Conservation (phyloP, 495 filamentous ascomycete genomes). For the Aspergillus cavernicola region DNA sequence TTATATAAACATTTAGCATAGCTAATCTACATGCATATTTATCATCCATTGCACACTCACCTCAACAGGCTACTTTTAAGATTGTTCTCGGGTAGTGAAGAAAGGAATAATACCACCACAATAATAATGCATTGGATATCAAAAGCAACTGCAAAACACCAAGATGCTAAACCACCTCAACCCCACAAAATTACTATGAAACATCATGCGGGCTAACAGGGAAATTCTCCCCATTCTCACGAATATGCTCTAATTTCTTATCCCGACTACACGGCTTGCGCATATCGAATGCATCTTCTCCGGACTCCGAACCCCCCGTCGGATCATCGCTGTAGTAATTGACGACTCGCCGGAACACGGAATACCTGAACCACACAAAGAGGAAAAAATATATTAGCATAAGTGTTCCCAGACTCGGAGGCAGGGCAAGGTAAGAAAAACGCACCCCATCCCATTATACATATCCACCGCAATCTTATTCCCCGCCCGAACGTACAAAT, state of each 20-base stretch:
- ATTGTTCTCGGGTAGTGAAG: not conserved
- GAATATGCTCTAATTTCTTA: slow-evolving; percentile 68
- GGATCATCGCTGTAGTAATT: slow-evolving; percentile 89
- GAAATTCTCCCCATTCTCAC: slow-evolving; percentile 78
- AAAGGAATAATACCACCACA: not conserved
- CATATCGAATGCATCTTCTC: slow-evolving; percentile 95
- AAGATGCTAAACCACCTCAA: slow-evolving; percentile 7
- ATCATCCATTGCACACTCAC: not conserved
- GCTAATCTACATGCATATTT: not conserved
- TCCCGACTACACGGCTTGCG: slow-evolving; percentile 86
- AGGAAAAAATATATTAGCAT: too few species aligned
- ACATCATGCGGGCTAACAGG: slow-evolving; percentile 81
- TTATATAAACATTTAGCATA: slow-evolving; percentile 1
- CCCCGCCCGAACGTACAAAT: slow-evolving; percentile 85
- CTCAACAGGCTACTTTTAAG: not conserved
- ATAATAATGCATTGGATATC: not conserved
- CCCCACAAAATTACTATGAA: slow-evolving; percentile 29
- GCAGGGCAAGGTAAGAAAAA: slow-evolving; percentile 2
- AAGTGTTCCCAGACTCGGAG: too few species aligned
- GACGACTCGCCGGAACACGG: slow-evolving; percentile 79
- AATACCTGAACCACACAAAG: slow-evolving; percentile 53
- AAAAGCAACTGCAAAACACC: slow-evolving; percentile 17
- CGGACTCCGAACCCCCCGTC: slow-evolving; percentile 46
- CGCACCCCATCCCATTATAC: slow-evolving; percentile 86
- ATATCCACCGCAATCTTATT: slow-evolving; percentile 83